Conservation (phyloP, 768 basidiomycete species). For the Boletales sp. region DNA sequence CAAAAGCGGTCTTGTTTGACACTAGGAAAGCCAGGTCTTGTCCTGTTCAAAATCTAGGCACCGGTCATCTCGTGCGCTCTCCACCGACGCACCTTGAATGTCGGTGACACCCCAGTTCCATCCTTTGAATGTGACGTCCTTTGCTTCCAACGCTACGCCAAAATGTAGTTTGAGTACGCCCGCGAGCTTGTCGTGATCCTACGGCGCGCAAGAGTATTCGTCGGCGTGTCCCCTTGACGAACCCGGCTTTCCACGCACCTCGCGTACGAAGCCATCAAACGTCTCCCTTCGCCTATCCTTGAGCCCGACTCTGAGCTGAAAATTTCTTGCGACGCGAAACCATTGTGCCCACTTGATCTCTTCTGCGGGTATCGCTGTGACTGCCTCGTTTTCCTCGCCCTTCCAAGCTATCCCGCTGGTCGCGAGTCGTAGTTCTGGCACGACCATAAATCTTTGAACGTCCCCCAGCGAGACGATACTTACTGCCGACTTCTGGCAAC, state of each 20-base stretch:
- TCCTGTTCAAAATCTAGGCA: slow-evolving; percentile 42
- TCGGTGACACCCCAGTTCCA: slow-evolving; percentile 99
- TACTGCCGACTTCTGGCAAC: slow-evolving; percentile 75
- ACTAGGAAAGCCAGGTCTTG: slow-evolving; percentile 90
- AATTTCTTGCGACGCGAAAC: slow-evolving; percentile 89
- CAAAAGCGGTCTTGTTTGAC: slow-evolving; percentile 84
- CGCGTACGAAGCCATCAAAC: slow-evolving; percentile 93
- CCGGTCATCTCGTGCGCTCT: not conserved
- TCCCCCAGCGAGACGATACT: slow-evolving; percentile 32
- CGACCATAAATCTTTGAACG: not conserved
- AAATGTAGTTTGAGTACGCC: slow-evolving; percentile 84
- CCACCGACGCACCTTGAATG: slow-evolving; percentile 69
- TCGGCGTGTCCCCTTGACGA: not conserved
- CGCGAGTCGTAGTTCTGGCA: slow-evolving; percentile 83
- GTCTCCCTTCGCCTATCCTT: slow-evolving; percentile 73
- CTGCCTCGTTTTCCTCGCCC: slow-evolving; percentile 60
- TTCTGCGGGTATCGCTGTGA: slow-evolving; percentile 57
- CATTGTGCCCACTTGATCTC: slow-evolving; percentile 90
- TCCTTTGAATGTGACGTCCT: slow-evolving; percentile 86
- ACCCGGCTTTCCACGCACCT: slow-evolving; percentile 44
- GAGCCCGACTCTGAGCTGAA: slow-evolving; percentile 82
- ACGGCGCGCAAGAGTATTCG: not conserved
- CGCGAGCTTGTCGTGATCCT: slow-evolving; percentile 91
- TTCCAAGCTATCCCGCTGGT: slow-evolving; percentile 94
- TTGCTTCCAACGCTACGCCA: slow-evolving; percentile 76